phyloP scores from a whole-genome alignment of 331 rosid species.

The Acacia pycnantha region DNA sequence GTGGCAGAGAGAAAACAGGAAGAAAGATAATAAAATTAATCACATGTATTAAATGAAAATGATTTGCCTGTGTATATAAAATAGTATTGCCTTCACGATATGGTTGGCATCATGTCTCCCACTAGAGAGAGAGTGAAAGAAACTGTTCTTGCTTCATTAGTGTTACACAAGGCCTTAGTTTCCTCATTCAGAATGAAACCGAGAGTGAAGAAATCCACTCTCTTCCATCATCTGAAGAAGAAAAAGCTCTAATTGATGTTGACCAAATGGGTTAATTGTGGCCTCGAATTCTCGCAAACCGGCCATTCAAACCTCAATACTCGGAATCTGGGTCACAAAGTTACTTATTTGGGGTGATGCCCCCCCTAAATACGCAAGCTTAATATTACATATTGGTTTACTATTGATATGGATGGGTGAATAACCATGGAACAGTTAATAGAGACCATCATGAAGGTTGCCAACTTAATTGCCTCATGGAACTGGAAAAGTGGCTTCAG shows the following conservation, averaged over 20 bases:
- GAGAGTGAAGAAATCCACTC: neutral
- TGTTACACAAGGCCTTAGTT: neutral
- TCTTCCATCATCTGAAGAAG: neutral
- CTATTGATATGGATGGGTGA: neutral
- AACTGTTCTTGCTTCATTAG: neutral
- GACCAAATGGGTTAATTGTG: neutral
- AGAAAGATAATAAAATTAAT: neutral
- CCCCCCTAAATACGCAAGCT: neutral
- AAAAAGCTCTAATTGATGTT: neutral
- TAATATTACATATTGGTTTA: neutral
- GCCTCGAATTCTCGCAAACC: neutral
- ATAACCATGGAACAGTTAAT: neutral
- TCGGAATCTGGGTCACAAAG: neutral
- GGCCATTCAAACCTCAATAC: neutral
- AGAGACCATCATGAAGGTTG: neutral
- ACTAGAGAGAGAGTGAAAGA: slow-evolving; percentile 4
- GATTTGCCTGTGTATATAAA: neutral
- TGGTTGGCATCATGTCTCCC: neutral
- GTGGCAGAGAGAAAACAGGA: neutral
- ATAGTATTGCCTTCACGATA: neutral
- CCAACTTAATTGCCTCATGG: neutral
- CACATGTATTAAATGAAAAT: neutral
- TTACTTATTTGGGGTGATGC: neutral
- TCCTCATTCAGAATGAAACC: neutral
- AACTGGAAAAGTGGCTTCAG: neutral